Conservation (phyloP, 2,329 filamentous ascomycete genomes). For the Beauveria scarabaeidicola region DNA sequence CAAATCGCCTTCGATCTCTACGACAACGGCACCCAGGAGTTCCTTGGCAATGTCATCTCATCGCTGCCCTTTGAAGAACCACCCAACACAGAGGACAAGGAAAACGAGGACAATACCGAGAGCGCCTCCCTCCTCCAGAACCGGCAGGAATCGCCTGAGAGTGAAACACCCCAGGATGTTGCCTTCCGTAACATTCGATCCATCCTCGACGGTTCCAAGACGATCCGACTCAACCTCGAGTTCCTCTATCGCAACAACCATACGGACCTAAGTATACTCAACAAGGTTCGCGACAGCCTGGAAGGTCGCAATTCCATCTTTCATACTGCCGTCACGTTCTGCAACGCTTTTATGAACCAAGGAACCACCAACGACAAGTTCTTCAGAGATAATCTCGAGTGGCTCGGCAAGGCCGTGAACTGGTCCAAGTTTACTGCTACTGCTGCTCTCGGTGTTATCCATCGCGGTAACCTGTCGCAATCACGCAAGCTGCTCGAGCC, state of each 20-base stretch:
- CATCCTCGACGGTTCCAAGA: slow-evolving; percentile 80
- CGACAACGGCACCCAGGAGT: slow-evolving; percentile 97
- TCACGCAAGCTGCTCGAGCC: slow-evolving; percentile 89
- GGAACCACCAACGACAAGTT: slow-evolving; percentile 98
- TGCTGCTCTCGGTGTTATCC: slow-evolving; percentile 90
- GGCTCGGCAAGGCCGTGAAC: slow-evolving; percentile 96
- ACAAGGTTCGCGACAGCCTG: slow-evolving; percentile 91
- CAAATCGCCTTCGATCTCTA: slow-evolving; percentile 98
- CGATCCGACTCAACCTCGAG: slow-evolving; percentile 89
- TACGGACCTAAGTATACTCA: slow-evolving; percentile 83
- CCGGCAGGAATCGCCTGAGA: slow-evolving; percentile 47
- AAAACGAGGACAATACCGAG: slow-evolving; percentile 38
- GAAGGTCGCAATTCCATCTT: slow-evolving; percentile 97
- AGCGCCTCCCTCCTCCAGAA: slow-evolving; percentile 40
- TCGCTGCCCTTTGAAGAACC: slow-evolving; percentile 55
- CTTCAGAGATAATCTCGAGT: slow-evolving; percentile 95
- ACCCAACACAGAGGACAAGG: slow-evolving; percentile 32
- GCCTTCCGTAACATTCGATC: slow-evolving; percentile 55
- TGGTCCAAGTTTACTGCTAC: slow-evolving; percentile 99
- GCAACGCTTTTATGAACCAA: slow-evolving; percentile 98
- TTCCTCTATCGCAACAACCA: slow-evolving; percentile 95
- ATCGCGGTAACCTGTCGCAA: slow-evolving; percentile 88
- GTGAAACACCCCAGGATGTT: slow-evolving; percentile 41
- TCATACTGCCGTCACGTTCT: slow-evolving; percentile 93
- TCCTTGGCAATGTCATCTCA: slow-evolving; percentile 79